phyloP scores from a whole-genome alignment of 1,284 basidiomycete genomes.

The Marasmius fiardii region DNA sequence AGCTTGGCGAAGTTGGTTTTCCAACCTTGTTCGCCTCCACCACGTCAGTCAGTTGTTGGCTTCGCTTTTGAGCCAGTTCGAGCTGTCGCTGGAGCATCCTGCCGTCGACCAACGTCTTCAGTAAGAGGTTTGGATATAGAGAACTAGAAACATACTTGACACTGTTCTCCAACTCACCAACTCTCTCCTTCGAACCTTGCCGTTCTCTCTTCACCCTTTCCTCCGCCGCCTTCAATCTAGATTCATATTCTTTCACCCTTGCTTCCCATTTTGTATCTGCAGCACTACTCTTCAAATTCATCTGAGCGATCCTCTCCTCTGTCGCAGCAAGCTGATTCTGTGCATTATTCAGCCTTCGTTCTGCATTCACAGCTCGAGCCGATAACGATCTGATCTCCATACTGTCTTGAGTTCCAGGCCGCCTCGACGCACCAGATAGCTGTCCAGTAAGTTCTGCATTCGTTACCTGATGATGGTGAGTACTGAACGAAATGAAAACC shows the following conservation, averaged over 20 bases:
- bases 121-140: neutral
- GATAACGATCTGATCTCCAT: constrained; percentile 72
- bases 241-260: constrained; percentile 88
- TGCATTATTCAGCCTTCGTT: constrained; percentile 77
- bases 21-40: constrained; percentile 44
- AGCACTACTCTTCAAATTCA: constrained; percentile 65
- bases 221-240: constrained; percentile 78
- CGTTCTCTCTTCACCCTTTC: constrained; percentile 94
- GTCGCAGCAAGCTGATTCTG: constrained; percentile 79
- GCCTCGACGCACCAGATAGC: constrained; percentile 56
- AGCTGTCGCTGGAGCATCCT: constrained; percentile 69
- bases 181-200: constrained; percentile 90
- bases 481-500: neutral
- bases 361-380: constrained; percentile 75
- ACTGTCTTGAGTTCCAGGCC: constrained; percentile 62
- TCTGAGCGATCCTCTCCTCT: constrained; percentile 77
- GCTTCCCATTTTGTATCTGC: constrained; percentile 91
- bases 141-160: constrained; percentile 51
- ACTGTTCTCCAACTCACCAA: constrained; percentile 65
- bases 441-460: constrained; percentile 78
- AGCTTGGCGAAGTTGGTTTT: neutral
- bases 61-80: constrained; percentile 68
- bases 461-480: constrained; percentile 45
- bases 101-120: constrained; percentile 14
- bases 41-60: constrained; percentile 62